phyloP scores from a whole-genome alignment of 768 basidiomycete species.

The Tephrocybe sp. region DNA sequence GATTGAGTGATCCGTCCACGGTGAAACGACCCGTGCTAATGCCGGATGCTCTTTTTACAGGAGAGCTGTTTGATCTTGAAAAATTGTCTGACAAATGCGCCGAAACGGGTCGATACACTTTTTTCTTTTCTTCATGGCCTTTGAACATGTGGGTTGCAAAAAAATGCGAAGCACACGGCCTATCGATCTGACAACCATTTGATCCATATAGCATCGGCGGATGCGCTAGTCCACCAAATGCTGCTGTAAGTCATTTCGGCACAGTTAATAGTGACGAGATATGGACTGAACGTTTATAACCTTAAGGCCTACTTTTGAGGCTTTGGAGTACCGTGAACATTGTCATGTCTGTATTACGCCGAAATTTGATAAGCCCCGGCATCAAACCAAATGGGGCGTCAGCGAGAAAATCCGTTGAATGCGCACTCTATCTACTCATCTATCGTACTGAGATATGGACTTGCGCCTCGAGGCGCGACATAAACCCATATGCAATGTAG shows the following conservation, averaged over 20 bases:
- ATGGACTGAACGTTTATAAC: neutral
- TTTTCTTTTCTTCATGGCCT: slow-evolving; percentile 78
- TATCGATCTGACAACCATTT: too few relatives aligned
- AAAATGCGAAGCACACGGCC: neutral
- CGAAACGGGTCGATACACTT: slow-evolving; percentile 59
- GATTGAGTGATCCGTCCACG: slow-evolving; percentile 8
- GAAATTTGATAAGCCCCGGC: neutral
- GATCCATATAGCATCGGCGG: slow-evolving; percentile 57
- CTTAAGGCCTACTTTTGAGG: slow-evolving; percentile 29
- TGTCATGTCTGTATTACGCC: neutral
- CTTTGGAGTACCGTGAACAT: neutral
- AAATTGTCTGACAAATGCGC: slow-evolving; percentile 54
- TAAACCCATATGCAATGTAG: neutral
- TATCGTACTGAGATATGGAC: slow-evolving; percentile 6
- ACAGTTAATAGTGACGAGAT: neutral
- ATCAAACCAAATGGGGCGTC: neutral
- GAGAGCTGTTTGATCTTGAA: slow-evolving; percentile 74
- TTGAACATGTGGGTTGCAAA: slow-evolving; percentile 62
- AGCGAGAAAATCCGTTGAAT: neutral
- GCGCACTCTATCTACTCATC: neutral
- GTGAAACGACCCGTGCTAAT: neutral
- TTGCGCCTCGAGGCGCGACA: slow-evolving; percentile 9
- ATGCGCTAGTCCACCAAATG: slow-evolving; percentile 69
- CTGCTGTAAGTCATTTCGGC: slow-evolving; percentile 46
- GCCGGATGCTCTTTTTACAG: slow-evolving; percentile 26